Percentiles rank a stretch among this genome's conserved stretches.
phyloP scores from a whole-genome alignment of 331 rosid species.

The Rhamnella rubrinervis region DNA sequence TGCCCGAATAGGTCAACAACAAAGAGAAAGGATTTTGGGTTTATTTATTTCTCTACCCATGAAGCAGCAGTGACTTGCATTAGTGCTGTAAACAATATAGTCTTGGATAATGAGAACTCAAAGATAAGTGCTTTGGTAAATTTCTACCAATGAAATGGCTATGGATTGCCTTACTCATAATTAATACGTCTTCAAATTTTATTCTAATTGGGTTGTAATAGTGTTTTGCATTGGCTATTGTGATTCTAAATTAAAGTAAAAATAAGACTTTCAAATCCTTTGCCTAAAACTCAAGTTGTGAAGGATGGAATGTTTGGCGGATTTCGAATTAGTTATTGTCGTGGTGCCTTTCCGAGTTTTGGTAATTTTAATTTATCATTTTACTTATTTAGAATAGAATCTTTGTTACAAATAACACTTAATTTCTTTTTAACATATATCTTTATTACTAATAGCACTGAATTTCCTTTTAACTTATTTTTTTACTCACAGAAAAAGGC shows the following conservation, averaged over 20 bases:
- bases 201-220: constrained; percentile 2
- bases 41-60: constrained; percentile 76
- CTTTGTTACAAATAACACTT: constrained; percentile 11
- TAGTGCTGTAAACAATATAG: constrained; percentile 54
- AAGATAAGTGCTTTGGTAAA: constrained; percentile 45
- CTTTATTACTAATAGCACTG: constrained; percentile 10
- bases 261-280: constrained; percentile 87
- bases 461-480: constrained; percentile 6
- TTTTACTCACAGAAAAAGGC: constrained; percentile 46
- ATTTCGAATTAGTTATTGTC: constrained; percentile 57
- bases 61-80: constrained; percentile 73
- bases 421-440: constrained; percentile 7
- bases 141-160: neutral
- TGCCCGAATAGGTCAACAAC: constrained; percentile 66
- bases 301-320: constrained; percentile 87
- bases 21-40: constrained; percentile 87
- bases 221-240: constrained; percentile 12
- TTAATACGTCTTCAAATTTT: constrained; percentile 10
- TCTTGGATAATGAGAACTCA: constrained; percentile 48
- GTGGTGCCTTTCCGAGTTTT: constrained; percentile 45
- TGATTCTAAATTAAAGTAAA: constrained; percentile 57
- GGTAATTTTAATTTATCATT: constrained; percentile 32
- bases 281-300: constrained; percentile 80
- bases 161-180: neutral
- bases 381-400: constrained; percentile 18